Base-by-base conservation (phyloP, 2,329 filamentous ascomycete species). In the Escovopsis sp. region DNA sequence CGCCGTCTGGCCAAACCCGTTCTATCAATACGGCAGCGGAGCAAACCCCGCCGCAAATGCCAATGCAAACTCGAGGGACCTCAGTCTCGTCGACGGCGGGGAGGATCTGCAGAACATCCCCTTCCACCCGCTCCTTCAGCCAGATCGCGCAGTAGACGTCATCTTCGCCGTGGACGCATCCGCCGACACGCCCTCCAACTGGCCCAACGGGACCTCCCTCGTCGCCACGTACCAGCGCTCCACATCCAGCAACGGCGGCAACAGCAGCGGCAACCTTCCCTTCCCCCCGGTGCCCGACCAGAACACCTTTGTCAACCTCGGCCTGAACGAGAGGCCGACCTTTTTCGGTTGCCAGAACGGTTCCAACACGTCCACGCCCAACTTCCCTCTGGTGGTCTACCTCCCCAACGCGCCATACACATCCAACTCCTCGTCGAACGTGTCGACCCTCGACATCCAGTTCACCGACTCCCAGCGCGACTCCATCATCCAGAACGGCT, bases 111-210 rank as follows among this genome's bases (percentile, higher is more conserved):
- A 93, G 53, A 91, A 91, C 55, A 76, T 91, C 35, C 84, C 85
- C 1, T 62, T 89, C 0, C 75, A 86, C 54, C 84, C 84, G 0
- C 69, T 89, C 7, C 83, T 87, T 47, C 80, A 88, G 52, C 80
- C 81, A 0, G 54, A 65, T n/a, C 79, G 84, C 35, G 54, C 70
- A 13, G 74, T 91, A 32, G 85, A 91, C 54, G 80, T 88, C 30
- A 81, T 91, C 54, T 88, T 89, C 53, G 83, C 84, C 2, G 65
- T 88, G 35, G 85, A 91, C 56, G 78, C 76, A 4, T 86, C 81
- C 1, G 83, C 82, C 2, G 84, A 91, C 56, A 85, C 76, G 0
- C 60, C 57, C 1, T 67, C 67, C 39, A 70, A 65, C 58, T 91
- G 82, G 81, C 84, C 84, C 20, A 87, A 89, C 54, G 85, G 83